Evolutionary conservation across 1,139 yeast genomes (phyloP).

Genomic region (Debaryomyces nepalensis): DNA sequence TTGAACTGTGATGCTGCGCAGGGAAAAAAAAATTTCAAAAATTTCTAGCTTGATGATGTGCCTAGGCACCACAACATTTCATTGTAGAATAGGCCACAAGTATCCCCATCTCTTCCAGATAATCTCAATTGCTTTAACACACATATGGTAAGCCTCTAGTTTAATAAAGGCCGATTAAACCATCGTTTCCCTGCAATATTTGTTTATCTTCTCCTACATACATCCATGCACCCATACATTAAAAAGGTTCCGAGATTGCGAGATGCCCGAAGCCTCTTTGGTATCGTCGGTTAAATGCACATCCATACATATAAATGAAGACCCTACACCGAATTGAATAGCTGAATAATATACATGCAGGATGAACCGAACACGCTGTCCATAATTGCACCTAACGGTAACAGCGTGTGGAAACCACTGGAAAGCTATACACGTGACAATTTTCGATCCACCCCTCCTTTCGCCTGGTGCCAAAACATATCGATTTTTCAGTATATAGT

Average conservation of each 20-base stretch:
- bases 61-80: not conserved
- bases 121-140: too few species aligned
- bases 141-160: too few species aligned
- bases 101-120: too few species aligned
- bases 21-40: constrained; percentile 3
- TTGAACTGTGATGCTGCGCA: constrained; percentile 1
- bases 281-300: too few species aligned
- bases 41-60: constrained; percentile 4
- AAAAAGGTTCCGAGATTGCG: too few species aligned
- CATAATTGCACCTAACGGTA: not conserved
- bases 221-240: too few species aligned
- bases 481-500: not conserved
- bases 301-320: not conserved
- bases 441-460: constrained; percentile 7
- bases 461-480: not conserved
- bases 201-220: too few species aligned
- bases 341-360: too few species aligned
- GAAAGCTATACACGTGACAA: constrained; percentile 3
- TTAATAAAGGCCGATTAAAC: too few species aligned
- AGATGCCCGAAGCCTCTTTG: too few species aligned
- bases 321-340: not conserved
- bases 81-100: not conserved
- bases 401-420: not conserved
- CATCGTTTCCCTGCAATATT: too few species aligned
- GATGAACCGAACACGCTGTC: constrained; percentile 4